These are phyloP conservation scores for Lentinula detonsa DNA, from an alignment of 768 basidiomycete species.

Conservation along the genomic window DNA sequence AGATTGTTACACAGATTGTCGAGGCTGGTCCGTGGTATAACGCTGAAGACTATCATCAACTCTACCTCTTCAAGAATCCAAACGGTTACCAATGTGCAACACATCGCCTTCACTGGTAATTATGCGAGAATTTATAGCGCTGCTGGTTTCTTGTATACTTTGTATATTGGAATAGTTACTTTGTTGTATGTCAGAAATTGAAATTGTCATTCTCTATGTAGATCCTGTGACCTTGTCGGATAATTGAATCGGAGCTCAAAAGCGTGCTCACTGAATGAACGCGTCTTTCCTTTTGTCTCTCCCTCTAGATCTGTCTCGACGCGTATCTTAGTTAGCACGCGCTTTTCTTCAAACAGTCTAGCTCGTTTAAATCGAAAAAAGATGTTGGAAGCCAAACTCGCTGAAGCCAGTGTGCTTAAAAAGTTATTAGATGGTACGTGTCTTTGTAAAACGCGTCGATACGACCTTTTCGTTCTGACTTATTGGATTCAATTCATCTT, in stretches of 20 bases:
- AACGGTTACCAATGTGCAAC: slow-evolving; percentile 89
- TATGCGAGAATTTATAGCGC: neutral
- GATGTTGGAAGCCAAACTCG: slow-evolving; percentile 91
- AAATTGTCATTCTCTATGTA: too few relatives aligned
- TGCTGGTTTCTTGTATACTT: too few relatives aligned
- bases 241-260: neutral
- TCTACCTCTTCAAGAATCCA: slow-evolving; percentile 81
- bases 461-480: neutral
- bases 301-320: neutral
- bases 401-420: slow-evolving; percentile 84
- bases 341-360: slow-evolving; percentile 16
- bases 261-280: neutral
- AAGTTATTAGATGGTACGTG: slow-evolving; percentile 85
- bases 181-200: too few relatives aligned
- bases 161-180: too few relatives aligned
- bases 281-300: neutral
- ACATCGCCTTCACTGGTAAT: slow-evolving; percentile 77
- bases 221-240: neutral
- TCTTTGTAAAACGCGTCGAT: neutral
- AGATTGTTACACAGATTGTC: slow-evolving; percentile 74
- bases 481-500: neutral
- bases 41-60: slow-evolving; percentile 80
- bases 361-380: neutral
- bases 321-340: neutral
- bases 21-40: slow-evolving; percentile 74